Percentiles rank a stretch among this genome's conserved stretches.
phyloP scores from a whole-genome alignment of 2,329 filamentous ascomycete species.

The Aspergillus pseudonomiae region DNA sequence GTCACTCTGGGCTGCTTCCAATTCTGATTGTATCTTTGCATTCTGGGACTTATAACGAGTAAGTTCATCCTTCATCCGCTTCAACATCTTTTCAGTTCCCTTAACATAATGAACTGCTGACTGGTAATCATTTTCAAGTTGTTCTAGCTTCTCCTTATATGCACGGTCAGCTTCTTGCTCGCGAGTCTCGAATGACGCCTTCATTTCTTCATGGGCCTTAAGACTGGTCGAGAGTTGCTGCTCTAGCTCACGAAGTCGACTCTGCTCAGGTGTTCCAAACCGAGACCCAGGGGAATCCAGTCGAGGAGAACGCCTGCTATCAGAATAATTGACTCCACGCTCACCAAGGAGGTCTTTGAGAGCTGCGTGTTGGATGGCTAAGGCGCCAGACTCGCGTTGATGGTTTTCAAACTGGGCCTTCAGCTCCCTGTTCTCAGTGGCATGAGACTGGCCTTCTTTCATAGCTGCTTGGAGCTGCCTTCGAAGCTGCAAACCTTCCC shows the following conservation, averaged over 20 bases:
- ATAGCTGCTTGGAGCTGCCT: conserved; percentile 85
- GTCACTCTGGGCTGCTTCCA: conserved; percentile 67
- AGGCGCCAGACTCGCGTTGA: conserved; percentile 90
- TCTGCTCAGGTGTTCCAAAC: conserved; percentile 77
- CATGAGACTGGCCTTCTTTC: conserved; percentile 79
- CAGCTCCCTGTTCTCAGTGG: conserved; percentile 78
- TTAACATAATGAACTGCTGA: conserved; percentile 98
- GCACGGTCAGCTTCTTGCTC: conserved; percentile 84
- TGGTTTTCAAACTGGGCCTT: conserved; percentile 81
- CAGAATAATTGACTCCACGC: conserved; percentile 79
- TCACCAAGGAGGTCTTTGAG: conserved; percentile 91
- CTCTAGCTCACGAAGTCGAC: conserved; percentile 81
- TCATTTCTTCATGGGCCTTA: conserved; percentile 84
- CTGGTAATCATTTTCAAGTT: conserved; percentile 96
- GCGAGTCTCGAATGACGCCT: conserved; percentile 73
- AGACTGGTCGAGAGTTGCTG: conserved; percentile 77
- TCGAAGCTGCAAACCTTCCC: conserved; percentile 86
- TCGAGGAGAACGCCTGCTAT: conserved; percentile 68
- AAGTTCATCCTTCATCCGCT: conserved; percentile 98
- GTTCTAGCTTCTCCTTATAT: conserved; percentile 89
- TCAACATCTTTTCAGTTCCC: conserved; percentile 98
- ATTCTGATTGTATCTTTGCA: conserved; percentile 75
- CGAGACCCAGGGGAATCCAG: conserved; percentile 74
- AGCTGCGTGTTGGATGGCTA: conserved; percentile 87
- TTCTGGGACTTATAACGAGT: conserved; percentile 89